phyloP scores from a whole-genome alignment of 129 eudicot genomes.

The Saussurea involucrata region DNA sequence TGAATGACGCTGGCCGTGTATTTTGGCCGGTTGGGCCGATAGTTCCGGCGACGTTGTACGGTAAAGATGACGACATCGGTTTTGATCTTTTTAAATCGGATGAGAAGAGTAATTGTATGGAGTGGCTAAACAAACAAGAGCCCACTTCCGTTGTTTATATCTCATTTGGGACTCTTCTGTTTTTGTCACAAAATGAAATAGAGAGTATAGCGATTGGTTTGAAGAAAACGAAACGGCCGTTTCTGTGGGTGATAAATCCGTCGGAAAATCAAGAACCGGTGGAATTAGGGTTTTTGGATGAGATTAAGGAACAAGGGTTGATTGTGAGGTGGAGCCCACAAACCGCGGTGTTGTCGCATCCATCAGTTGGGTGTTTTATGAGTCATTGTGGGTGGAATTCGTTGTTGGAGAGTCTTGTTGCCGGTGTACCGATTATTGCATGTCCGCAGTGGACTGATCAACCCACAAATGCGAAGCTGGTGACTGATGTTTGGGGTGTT shows the following conservation, averaged over 20 bases:
- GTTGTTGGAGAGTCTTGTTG: slow-evolving; percentile 27
- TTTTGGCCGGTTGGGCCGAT: slow-evolving; percentile 45
- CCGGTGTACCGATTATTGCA: slow-evolving; percentile 50
- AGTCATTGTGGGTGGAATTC: slow-evolving; percentile 72
- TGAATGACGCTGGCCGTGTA: not conserved
- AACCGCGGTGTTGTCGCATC: slow-evolving; percentile 32
- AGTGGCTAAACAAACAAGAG: slow-evolving; percentile 34
- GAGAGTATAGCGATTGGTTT: slow-evolving; percentile 26
- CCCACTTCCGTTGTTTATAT: slow-evolving; percentile 43
- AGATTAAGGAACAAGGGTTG: slow-evolving; percentile 35
- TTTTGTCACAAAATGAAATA: slow-evolving; percentile 16
- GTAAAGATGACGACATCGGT: slow-evolving; percentile 10
- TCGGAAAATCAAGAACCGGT: slow-evolving; percentile 13
- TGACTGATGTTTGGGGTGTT: slow-evolving; percentile 33
- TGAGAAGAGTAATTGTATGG: slow-evolving; percentile 18
- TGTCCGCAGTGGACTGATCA: slow-evolving; percentile 54
- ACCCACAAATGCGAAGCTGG: slow-evolving; percentile 45
- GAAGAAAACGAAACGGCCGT: slow-evolving; percentile 21
- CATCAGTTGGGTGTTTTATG: slow-evolving; percentile 41
- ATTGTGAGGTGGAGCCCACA: slow-evolving; percentile 54
- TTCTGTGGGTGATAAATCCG: slow-evolving; percentile 40
- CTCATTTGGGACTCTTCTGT: slow-evolving; percentile 39
- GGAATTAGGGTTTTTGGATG: slow-evolving; percentile 15
- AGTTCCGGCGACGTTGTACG: slow-evolving; percentile 21
- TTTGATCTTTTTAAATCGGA: slow-evolving; percentile 22